Evolutionary conservation across 352 stramenopile genomes (phyloP).

Genomic region (Pilasporangium apinafurcum): DNA sequence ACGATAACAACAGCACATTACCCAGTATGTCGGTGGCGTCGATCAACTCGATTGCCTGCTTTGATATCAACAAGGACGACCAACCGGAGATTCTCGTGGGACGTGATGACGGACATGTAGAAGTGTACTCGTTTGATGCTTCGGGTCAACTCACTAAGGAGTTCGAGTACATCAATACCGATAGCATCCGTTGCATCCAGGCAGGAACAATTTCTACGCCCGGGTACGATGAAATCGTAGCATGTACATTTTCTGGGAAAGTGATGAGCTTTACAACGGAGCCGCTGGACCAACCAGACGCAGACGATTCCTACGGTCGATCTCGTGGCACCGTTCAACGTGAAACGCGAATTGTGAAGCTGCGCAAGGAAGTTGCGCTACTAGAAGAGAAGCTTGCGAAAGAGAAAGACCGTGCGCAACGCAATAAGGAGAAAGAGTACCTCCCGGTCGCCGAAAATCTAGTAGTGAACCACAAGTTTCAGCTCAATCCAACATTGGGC

Average conservation of each 20-base stretch:
- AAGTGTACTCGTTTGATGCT: constrained; percentile 65
- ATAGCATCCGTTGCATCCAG: constrained; percentile 74
- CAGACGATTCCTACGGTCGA: constrained; percentile 68
- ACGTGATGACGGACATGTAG: constrained; percentile 70
- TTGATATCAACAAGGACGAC: constrained; percentile 80
- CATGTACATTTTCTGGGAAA: constrained; percentile 72
- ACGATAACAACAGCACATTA: constrained; percentile 5
- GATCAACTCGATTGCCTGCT: constrained; percentile 76
- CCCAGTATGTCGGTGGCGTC: constrained; percentile 14
- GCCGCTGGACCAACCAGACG: constrained; percentile 65
- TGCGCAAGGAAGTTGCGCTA: constrained; percentile 64
- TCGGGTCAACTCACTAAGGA: constrained; percentile 45
- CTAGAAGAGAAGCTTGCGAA: constrained; percentile 67
- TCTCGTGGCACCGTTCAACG: constrained; percentile 69
- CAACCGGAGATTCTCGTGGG: constrained; percentile 69
- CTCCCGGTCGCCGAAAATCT: constrained; percentile 69
- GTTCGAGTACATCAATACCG: constrained; percentile 59
- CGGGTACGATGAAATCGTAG: constrained; percentile 68
- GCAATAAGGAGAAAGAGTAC: constrained; percentile 51
- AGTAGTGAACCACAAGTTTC: constrained; percentile 72
- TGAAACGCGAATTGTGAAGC: constrained; percentile 74
- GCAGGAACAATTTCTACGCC: constrained; percentile 64
- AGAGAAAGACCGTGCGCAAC: constrained; percentile 34
- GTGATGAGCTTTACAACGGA: constrained; percentile 82
- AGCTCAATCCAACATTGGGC: constrained; percentile 58